A percentile compares a stretch with the other conserved stretches of the same genome.
Conservation (phyloP, 1,284 basidiomycete species). For the Apiotrichum gracile region DNA sequence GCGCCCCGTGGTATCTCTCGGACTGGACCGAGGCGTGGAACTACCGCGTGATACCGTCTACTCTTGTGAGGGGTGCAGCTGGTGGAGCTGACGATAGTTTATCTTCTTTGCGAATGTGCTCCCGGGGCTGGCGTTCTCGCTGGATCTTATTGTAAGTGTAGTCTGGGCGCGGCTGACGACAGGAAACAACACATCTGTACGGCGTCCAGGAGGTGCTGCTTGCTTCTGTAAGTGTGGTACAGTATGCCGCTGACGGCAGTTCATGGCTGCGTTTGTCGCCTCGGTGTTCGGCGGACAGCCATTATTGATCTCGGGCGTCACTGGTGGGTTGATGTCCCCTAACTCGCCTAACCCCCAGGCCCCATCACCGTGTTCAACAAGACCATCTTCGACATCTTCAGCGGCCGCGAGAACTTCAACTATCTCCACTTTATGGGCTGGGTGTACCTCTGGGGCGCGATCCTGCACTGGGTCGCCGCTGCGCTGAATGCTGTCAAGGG, state of each 20-base stretch:
- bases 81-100: constrained; percentile 36
- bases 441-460: constrained; percentile 90
- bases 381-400: constrained; percentile 75
- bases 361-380: constrained; percentile 89
- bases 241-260: constrained; percentile 50
- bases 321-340: constrained; percentile 53
- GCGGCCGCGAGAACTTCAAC: constrained; percentile 44
- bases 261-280: constrained; percentile 88
- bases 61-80: constrained; percentile 48
- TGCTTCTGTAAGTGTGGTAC: constrained; percentile 33
- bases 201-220: constrained; percentile 77
- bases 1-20: constrained; percentile 71
- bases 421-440: constrained; percentile 86
- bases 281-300: constrained; percentile 86
- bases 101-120: constrained; percentile 51
- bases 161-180: neutral
- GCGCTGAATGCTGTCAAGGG: constrained; percentile 78
- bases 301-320: constrained; percentile 87
- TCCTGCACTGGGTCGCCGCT: constrained; percentile 83
- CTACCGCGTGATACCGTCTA: constrained; percentile 56
- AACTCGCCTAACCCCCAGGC: constrained; percentile 47
- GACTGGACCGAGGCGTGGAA: constrained; percentile 89
- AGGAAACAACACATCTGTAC: constrained; percentile 76
- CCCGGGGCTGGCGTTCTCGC: constrained; percentile 84
- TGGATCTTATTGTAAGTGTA: constrained; percentile 69